These are phyloP conservation scores for Phaseolus coccineus DNA, from an alignment of 331 rosid genomes.

Conservation along the genomic window DNA sequence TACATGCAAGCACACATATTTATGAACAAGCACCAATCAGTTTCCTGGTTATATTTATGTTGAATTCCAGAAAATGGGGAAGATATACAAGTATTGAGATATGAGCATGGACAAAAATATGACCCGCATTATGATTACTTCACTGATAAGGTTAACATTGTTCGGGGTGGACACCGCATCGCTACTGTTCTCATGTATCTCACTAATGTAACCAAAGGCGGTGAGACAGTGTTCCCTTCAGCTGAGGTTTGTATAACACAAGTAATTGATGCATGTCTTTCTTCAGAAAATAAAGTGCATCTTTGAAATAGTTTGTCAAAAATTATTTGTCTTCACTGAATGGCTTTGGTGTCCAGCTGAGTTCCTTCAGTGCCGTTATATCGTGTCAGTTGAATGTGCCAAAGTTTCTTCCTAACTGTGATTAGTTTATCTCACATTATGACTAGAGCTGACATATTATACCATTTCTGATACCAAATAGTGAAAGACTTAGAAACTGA, in stretches of 20 bases:
- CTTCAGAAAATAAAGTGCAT: background rate
- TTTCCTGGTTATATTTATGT: conserved; percentile 38
- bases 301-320: background rate
- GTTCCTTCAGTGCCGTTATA: background rate
- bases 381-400: conserved; percentile 20
- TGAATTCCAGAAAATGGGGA: conserved; percentile 92
- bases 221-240: conserved; percentile 96
- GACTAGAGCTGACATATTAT: conserved; percentile 8
- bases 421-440: conserved; percentile 7
- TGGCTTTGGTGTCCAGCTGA: conserved; percentile 5
- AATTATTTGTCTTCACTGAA: background rate
- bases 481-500: conserved; percentile 33
- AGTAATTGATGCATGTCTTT: conserved; percentile 18
- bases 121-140: conserved; percentile 94
- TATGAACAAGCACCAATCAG: conserved; percentile 12
- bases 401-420: conserved; percentile 1
- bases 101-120: conserved; percentile 97
- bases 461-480: conserved; percentile 5
- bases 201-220: conserved; percentile 78
- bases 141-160: conserved; percentile 86
- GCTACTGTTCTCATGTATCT: conserved; percentile 99
- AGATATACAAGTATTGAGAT: conserved; percentile 94
- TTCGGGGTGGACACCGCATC: conserved; percentile 88
- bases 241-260: conserved; percentile 77
- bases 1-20: background rate